These are phyloP conservation scores for Neofusicoccum cordaticola DNA, from an alignment of 2,329 filamentous ascomycete genomes.

Conservation along the genomic window DNA sequence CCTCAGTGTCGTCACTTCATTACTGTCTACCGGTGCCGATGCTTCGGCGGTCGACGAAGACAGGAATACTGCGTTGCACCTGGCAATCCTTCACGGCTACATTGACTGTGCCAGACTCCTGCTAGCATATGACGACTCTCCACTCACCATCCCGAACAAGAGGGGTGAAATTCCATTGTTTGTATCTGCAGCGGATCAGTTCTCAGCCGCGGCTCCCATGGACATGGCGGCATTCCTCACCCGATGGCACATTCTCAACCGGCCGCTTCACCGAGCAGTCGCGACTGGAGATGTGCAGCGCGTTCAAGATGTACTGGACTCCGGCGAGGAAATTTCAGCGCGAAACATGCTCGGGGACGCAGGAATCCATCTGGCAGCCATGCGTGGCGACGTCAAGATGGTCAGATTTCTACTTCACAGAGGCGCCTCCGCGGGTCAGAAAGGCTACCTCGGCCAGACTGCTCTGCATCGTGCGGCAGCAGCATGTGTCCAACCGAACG, in stretches of 20 bases:
- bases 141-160: neutral
- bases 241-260: slow-evolving; percentile 3
- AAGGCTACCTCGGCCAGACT: neutral
- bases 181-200: neutral
- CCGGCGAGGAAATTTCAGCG: neutral
- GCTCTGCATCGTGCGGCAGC: neutral
- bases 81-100: slow-evolving; percentile 1
- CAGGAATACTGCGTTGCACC: neutral
- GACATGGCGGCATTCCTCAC: slow-evolving; percentile 1
- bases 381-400: neutral
- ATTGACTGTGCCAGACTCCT: neutral
- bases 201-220: neutral
- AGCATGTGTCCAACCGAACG: neutral
- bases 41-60: neutral
- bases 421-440: neutral
- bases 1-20: neutral
- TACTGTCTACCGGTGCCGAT: neutral
- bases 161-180: slow-evolving; percentile 8
- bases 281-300: neutral
- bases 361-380: neutral
- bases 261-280: slow-evolving; percentile 1
- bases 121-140: neutral
- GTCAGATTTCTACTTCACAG: neutral
- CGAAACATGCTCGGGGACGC: slow-evolving; percentile 8
- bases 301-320: neutral